These are phyloP conservation scores for Termitomyces sp. DNA, from an alignment of 768 basidiomycete species.

Conservation along the genomic window DNA sequence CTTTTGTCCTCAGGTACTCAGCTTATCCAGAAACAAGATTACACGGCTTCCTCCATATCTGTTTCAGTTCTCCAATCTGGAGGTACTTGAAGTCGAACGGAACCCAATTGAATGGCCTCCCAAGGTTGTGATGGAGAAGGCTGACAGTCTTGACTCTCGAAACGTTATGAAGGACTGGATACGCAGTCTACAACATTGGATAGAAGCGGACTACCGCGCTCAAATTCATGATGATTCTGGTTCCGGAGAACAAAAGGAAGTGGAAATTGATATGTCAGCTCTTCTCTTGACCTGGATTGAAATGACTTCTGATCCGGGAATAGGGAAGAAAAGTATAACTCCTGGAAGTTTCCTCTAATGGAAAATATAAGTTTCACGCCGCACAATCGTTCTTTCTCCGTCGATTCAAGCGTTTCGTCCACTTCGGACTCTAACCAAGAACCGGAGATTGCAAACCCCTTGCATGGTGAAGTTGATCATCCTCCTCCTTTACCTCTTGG, in stretches of 20 bases:
- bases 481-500: constrained; percentile 49
- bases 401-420: constrained; percentile 55
- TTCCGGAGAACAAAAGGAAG: constrained; percentile 39
- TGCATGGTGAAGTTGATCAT: constrained; percentile 28
- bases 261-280: constrained; percentile 38
- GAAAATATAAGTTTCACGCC: constrained; percentile 35
- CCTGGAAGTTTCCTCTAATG: constrained; percentile 39
- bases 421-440: constrained; percentile 34
- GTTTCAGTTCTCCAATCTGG: constrained; percentile 63
- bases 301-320: constrained; percentile 6
- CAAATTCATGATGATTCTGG: constrained; percentile 47
- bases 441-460: constrained; percentile 13
- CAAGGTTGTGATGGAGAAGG: constrained; percentile 43
- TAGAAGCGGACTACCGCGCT: constrained; percentile 47
- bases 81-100: constrained; percentile 80
- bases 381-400: constrained; percentile 58
- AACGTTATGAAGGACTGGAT: constrained; percentile 73
- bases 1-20: constrained; percentile 61
- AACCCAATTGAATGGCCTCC: constrained; percentile 97
- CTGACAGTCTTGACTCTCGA: constrained; percentile 37
- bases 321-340: constrained; percentile 37
- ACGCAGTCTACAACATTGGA: constrained; percentile 67
- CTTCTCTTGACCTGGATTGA: background rate
- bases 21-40: constrained; percentile 82
- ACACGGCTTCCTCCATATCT: constrained; percentile 77